Percentiles rank a stretch among this genome's conserved stretches.
phyloP scores from a whole-genome alignment of 139 green algal species.

The Dunaliella primolecta region DNA sequence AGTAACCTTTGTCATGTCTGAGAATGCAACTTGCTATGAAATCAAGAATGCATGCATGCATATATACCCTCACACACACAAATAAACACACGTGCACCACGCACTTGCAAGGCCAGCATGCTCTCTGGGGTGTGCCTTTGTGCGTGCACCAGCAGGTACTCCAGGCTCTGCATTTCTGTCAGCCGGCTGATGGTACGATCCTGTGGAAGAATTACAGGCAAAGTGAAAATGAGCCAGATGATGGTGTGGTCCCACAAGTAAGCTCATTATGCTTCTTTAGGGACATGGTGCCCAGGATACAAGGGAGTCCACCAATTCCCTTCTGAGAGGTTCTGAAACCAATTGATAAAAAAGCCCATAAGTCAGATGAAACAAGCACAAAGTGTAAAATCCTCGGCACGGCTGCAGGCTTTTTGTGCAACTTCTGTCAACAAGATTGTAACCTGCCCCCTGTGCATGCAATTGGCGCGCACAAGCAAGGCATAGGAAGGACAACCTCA shows the following conservation, averaged over 20 bases:
- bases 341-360: no score
- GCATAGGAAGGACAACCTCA: no score
- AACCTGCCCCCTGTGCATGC: no score
- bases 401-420: no score
- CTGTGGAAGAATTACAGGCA: slow-evolving; percentile 16
- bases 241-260: neutral
- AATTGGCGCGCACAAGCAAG: no score
- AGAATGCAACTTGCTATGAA: neutral
- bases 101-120: slow-evolving; percentile 61
- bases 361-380: no score
- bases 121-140: slow-evolving; percentile 68
- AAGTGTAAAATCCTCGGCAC: no score
- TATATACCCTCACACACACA: neutral
- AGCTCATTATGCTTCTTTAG: no score
- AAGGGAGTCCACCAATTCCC: no score
- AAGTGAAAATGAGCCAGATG: neutral
- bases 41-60: neutral
- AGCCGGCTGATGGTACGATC: slow-evolving; percentile 86
- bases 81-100: neutral
- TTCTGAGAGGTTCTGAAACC: no score
- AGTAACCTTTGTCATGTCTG: neutral
- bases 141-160: slow-evolving; percentile 79
- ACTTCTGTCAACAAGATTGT: no score
- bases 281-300: no score
- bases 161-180: slow-evolving; percentile 86